Base-by-base conservation (phyloP, 768 basidiomycete species). In the Tulasnella sp. region DNA sequence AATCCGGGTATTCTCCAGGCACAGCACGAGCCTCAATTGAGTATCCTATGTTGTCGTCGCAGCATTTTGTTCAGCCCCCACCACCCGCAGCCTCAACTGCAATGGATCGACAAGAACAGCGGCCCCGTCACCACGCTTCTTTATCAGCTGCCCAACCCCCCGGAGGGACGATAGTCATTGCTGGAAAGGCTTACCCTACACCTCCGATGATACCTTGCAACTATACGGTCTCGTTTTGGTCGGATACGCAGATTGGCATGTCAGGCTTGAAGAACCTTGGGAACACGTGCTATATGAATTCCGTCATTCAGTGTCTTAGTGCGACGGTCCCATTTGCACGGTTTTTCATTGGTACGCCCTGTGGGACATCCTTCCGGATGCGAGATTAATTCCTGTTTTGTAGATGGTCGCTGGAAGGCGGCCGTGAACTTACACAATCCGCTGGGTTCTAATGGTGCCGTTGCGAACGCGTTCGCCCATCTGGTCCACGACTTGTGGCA, bases 281-380 rank as follows among this genome's bases (percentile, higher is more conserved):
- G 22, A 99, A 98, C 82, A 99, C 97, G 9, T 99, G 97, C 82
- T 99, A 99, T 82, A 99, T 99, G 95, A 99, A 99, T 82, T 93
- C 97, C 38, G 96, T 95, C 7, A 89, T 99, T 19, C 97, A 99
- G 83, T 99, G 97, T 82, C 85, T 99, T 81, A 95, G 91, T 81
- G 96, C 96, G 0, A 97, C 97, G 0, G 89, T 93, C 8, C 97
- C 97, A 0, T 97, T 99, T 82, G 89, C 96, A 38, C 87, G 90
- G 74, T 98, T 96, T 85, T 99, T 99, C 80, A 91, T 90, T 4
- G 92, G 95, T 96, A 81, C 45, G 89, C 29, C 71, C 69, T 22
- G 29, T 29, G n/a, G 78, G 29, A 71, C 71, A 75, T 70, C 37
- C 52, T 37, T 75, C 72, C 15, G 54, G 45, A 12, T 39, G 11